A percentile compares a stretch with the other conserved stretches of the same genome.
phyloP scores from a whole-genome alignment of 2,329 filamentous ascomycete species.

The Colletotrichum nymphaeae region DNA sequence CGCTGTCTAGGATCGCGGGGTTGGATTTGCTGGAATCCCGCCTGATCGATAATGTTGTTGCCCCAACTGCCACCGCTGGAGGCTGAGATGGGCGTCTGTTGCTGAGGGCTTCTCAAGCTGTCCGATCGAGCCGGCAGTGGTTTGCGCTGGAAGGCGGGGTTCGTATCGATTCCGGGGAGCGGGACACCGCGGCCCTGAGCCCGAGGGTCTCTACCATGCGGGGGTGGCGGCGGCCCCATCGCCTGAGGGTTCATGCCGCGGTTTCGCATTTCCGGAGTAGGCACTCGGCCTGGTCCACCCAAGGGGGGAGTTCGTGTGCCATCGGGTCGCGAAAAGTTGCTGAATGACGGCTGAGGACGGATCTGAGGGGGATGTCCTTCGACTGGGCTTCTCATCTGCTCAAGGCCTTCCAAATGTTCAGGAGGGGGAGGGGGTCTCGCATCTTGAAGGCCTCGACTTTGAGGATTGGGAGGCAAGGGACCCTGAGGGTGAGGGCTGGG shows the following conservation, averaged over 20 bases:
- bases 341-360: conserved; percentile 35
- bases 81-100: conserved; percentile 45
- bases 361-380: conserved; percentile 5
- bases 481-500: conserved; percentile 46
- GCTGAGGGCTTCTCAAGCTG: conserved; percentile 45
- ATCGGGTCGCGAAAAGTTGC: conserved; percentile 36
- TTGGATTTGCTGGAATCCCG: conserved; percentile 60
- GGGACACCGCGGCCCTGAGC: conserved; percentile 36
- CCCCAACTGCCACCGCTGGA: conserved; percentile 53
- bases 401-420: not conserved
- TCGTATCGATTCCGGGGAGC: conserved; percentile 27
- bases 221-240: conserved; percentile 25
- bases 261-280: conserved; percentile 37
- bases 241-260: conserved; percentile 42
- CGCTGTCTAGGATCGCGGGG: conserved; percentile 40
- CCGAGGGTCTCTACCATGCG: conserved; percentile 12
- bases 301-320: conserved; percentile 34
- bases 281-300: conserved; percentile 26
- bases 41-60: conserved; percentile 57
- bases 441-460: conserved; percentile 27
- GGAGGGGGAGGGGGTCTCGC: not conserved
- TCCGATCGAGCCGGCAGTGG: conserved; percentile 58
- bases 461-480: conserved; percentile 44
- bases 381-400: conserved; percentile 19
- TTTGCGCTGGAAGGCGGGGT: conserved; percentile 59